A percentile compares a stretch with the other conserved stretches of the same genome.
Conservation (phyloP, 768 basidiomycete genomes). For the Boletus coccyginus region DNA sequence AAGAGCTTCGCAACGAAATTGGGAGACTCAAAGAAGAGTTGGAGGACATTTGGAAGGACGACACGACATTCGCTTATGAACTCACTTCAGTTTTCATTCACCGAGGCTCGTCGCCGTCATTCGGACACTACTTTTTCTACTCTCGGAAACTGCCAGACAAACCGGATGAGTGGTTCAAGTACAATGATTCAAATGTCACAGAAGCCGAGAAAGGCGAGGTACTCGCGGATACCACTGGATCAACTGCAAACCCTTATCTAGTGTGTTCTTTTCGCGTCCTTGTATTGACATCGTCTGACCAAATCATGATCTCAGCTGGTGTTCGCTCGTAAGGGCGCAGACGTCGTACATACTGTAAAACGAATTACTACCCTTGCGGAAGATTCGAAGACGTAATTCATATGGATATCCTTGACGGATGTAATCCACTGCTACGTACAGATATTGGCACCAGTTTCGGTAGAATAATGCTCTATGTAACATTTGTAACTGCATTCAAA, state of each 20-base stretch:
- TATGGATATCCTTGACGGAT: conserved; percentile 28
- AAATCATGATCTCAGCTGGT: conserved; percentile 55
- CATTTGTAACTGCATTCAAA: neutral
- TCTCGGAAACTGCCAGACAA: conserved; percentile 79
- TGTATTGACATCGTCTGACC: neutral
- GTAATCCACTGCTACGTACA: conserved; percentile 14
- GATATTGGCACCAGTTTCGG: conserved; percentile 6
- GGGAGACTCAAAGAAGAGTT: conserved; percentile 61
- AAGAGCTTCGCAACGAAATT: conserved; percentile 48
- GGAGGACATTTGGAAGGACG: conserved; percentile 73
- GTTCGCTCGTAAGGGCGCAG: conserved; percentile 74
- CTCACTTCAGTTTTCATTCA: conserved; percentile 95
- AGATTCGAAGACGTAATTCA: conserved; percentile 27
- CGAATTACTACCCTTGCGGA: conserved; percentile 42
- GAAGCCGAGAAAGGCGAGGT: conserved; percentile 80
- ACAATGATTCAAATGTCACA: conserved; percentile 88
- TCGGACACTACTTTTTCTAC: conserved; percentile 96
- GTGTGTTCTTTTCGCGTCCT: conserved; percentile 41
- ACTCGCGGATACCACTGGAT: conserved; percentile 85
- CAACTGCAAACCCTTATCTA: conserved; percentile 86
- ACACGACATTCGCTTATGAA: conserved; percentile 72
- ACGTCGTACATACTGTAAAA: conserved; percentile 80
- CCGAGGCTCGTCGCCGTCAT: conserved; percentile 81
- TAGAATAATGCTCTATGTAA: conserved; percentile 16
- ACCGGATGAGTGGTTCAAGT: conserved; percentile 91